Conservation (phyloP, 1,139 yeast species). For the Suhomyces chickasaworum region DNA sequence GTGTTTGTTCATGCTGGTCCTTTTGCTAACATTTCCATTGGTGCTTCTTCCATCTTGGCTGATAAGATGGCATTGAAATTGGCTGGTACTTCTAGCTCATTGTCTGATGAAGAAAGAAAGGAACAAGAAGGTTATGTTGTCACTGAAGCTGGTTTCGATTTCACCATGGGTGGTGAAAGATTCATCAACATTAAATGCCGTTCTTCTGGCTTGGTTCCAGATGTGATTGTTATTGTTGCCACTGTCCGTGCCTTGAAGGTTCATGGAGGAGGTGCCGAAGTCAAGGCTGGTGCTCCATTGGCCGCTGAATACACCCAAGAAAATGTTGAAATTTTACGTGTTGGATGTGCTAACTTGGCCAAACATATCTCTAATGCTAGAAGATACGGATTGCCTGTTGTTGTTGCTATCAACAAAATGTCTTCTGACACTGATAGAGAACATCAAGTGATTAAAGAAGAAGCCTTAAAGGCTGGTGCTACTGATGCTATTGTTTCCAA, state of each 20-base stretch:
- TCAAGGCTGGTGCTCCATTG: slow-evolving; percentile 90
- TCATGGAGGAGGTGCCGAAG: slow-evolving; percentile 99
- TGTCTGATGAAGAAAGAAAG: slow-evolving; percentile 47
- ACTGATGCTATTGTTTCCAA: slow-evolving; percentile 88
- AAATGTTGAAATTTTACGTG: slow-evolving; percentile 77
- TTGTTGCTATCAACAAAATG: slow-evolving; percentile 94
- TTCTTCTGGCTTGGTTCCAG: slow-evolving; percentile 87
- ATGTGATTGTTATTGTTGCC: slow-evolving; percentile 92
- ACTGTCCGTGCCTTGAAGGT: slow-evolving; percentile 96
- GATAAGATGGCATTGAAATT: slow-evolving; percentile 73
- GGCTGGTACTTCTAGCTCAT: slow-evolving; percentile 66
- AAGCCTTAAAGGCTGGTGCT: slow-evolving; percentile 92
- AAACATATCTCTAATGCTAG: slow-evolving; percentile 90
- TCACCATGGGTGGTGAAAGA: slow-evolving; percentile 99
- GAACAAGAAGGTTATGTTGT: slow-evolving; percentile 86
- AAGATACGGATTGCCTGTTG: slow-evolving; percentile 87
- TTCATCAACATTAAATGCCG: slow-evolving; percentile 96
- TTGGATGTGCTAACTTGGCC: slow-evolving; percentile 87
- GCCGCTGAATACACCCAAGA: slow-evolving; percentile 86
- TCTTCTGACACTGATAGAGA: slow-evolving; percentile 82
- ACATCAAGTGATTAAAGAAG: slow-evolving; percentile 80
- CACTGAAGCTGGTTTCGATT: slow-evolving; percentile 98
- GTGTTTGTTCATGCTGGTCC: slow-evolving; percentile 88
- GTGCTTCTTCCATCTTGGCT: slow-evolving; percentile 80
- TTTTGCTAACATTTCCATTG: slow-evolving; percentile 82